A percentile compares a stretch with the other conserved stretches of the same genome.
These are phyloP conservation scores for Tetrapisispora namnaoensis DNA, from an alignment of 805 yeast species.

Conservation along the genomic window DNA sequence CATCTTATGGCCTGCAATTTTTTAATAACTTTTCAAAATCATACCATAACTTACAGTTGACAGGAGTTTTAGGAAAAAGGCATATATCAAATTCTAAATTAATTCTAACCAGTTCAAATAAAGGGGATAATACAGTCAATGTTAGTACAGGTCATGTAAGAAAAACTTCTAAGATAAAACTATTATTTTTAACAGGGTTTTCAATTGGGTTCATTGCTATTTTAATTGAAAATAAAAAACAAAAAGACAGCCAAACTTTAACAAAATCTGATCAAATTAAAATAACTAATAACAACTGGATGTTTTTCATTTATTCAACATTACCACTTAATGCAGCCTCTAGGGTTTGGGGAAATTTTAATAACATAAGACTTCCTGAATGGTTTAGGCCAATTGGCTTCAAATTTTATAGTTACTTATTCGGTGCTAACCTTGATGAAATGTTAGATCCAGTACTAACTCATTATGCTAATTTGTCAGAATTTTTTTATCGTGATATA, in stretches of 20 bases:
- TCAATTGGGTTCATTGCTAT: conserved; percentile 22
- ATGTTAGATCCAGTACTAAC: conserved; percentile 73
- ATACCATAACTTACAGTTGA: background rate
- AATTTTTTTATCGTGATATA: conserved; percentile 80
- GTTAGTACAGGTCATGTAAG: background rate
- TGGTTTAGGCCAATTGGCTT: conserved; percentile 83
- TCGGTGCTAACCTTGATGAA: conserved; percentile 86
- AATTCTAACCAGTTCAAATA: too few species aligned
- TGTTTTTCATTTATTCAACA: conserved; percentile 77
- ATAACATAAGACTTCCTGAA: conserved; percentile 70
- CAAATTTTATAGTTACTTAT: conserved; percentile 62
- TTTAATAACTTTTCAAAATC: too few species aligned
- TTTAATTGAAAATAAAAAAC: conserved; percentile 21
- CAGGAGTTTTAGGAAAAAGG: background rate
- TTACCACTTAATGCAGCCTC: conserved; percentile 86
- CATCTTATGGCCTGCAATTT: too few species aligned
- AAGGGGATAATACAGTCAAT: background rate
- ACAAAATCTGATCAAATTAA: conserved; percentile 26
- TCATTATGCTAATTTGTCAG: conserved; percentile 71
- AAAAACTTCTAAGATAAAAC: background rate
- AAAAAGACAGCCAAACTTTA: conserved; percentile 20
- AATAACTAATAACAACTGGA: conserved; percentile 53
- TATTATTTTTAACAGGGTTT: conserved; percentile 17
- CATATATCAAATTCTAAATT: background rate
- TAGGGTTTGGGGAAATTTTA: conserved; percentile 89